phyloP scores from a whole-genome alignment of 2,329 filamentous ascomycete species.

The Fusarium burgessii region DNA sequence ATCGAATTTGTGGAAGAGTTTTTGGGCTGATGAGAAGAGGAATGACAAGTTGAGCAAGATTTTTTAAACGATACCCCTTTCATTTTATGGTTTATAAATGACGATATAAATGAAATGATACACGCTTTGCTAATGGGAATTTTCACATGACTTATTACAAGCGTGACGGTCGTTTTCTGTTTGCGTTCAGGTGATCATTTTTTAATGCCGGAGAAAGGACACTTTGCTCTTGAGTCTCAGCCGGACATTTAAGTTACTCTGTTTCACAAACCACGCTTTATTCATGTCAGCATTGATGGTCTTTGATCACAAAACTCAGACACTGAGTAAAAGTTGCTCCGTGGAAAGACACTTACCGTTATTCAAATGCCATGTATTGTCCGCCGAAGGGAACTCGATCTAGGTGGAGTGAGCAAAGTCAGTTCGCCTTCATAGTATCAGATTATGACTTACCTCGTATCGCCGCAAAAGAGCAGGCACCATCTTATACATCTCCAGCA shows the following conservation, averaged over 20 bases:
- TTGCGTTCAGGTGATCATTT: too few species aligned
- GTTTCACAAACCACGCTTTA: constrained; percentile 1
- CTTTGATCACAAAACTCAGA: too few species aligned
- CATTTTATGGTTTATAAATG: too few species aligned
- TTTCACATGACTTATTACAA: too few species aligned
- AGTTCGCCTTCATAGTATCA: not conserved
- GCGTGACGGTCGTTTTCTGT: too few species aligned
- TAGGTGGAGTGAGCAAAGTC: not conserved
- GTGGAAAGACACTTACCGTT: not conserved
- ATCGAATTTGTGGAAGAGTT: constrained; percentile 34
- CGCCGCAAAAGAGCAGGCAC: constrained; percentile 54
- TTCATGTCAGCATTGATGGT: not conserved
- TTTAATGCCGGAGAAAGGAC: not conserved
- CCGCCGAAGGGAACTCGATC: not conserved
- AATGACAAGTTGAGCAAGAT: not conserved
- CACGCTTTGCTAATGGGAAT: too few species aligned
- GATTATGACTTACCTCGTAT: not conserved
- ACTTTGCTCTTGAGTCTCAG: not conserved
- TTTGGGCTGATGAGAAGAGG: constrained; percentile 4
- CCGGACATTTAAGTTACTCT: constrained; percentile 1
- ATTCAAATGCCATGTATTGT: not conserved
- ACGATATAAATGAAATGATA: too few species aligned
- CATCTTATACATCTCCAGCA: constrained; percentile 72
- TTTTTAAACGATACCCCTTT: constrained; percentile 2
- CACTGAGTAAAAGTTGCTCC: too few species aligned